phyloP scores from a whole-genome alignment of 176 grass and related monocot species.

The Metroxylon sagu region DNA sequence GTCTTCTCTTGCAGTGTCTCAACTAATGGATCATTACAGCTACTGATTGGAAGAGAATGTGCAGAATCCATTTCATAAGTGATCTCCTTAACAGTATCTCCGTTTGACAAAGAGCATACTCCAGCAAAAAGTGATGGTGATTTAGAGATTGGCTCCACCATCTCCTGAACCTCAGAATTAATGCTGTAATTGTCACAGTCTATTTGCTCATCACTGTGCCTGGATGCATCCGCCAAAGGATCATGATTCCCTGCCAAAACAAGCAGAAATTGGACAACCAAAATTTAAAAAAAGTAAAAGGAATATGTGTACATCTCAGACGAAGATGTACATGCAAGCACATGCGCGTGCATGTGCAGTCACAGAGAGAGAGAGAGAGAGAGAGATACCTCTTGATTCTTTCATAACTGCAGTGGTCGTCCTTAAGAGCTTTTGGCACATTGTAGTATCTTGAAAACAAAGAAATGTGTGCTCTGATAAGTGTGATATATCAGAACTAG shows the following conservation, averaged over 20 bases:
- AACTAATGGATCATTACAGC: neutral
- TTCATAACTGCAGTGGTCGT: neutral
- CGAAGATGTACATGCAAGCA: no score
- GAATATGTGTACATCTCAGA: no score
- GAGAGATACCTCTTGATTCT: neutral
- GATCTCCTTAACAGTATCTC: neutral
- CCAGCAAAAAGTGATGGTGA: no score
- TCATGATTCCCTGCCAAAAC: neutral
- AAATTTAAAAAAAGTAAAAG: no score
- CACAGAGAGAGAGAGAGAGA: neutral
- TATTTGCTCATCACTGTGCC: no score
- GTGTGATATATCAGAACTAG: conserved; percentile 27
- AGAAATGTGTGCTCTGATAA: conserved; percentile 35
- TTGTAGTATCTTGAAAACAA: conserved; percentile 51
- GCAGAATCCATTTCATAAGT: neutral
- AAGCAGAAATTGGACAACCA: no score
- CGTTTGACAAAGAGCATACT: neutral
- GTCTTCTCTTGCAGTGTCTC: neutral
- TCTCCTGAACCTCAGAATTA: no score
- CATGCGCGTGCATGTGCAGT: neutral
- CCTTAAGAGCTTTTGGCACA: conserved; percentile 46
- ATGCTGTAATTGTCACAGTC: no score
- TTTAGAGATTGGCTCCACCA: no score
- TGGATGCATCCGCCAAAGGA: neutral
- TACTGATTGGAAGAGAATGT: neutral